phyloP scores from a whole-genome alignment of 2,329 filamentous ascomycete species.

The Pseudogymnoascus sp. region DNA sequence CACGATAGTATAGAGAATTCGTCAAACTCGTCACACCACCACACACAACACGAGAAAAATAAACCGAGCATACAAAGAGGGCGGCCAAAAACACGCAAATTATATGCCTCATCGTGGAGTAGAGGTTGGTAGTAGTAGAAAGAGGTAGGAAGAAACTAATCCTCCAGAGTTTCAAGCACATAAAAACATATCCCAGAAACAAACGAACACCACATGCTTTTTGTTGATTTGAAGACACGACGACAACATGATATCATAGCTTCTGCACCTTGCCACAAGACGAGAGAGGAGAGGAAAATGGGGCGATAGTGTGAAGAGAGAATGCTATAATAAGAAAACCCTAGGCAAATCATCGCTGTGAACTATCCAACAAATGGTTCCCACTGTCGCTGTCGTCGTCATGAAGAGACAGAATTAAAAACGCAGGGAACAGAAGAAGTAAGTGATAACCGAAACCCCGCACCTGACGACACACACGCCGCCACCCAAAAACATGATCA shows the following conservation, averaged over 20 bases:
- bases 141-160: not conserved
- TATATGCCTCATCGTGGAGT: not conserved
- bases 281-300: not conserved
- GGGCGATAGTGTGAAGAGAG: not conserved
- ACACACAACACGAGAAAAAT: constrained; percentile 11
- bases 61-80: constrained; percentile 12
- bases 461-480: not conserved
- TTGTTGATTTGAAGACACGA: constrained; percentile 1
- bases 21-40: constrained; percentile 16
- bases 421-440: not conserved
- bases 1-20: constrained; percentile 19
- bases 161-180: not conserved
- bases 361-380: constrained; percentile 15
- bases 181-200: constrained; percentile 1
- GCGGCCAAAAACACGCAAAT: not conserved
- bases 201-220: not conserved
- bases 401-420: not conserved
- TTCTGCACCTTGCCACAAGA: not conserved
- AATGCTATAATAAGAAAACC: constrained; percentile 6
- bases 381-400: not conserved
- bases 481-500: constrained; percentile 6
- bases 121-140: not conserved
- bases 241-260: not conserved
- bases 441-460: not conserved
- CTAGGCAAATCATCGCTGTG: constrained; percentile 14